Base-by-base conservation (phyloP, 306 rosid genomes). In the Corylus avellana region DNA sequence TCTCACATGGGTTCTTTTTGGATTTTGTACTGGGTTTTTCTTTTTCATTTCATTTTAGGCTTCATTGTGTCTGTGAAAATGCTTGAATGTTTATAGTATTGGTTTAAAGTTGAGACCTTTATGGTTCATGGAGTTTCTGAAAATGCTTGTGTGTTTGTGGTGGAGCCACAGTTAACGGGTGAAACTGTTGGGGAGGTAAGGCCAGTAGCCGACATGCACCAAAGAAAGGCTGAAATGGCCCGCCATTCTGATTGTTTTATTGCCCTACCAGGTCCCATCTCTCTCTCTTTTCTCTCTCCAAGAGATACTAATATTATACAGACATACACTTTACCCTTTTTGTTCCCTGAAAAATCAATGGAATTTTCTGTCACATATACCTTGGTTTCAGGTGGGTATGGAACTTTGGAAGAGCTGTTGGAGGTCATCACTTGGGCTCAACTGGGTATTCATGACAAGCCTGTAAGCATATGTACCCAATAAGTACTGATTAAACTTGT, bases 221-320 rank as follows among this genome's bases (percentile, higher is more conserved):
- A 89, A 83, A 80, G 90, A 53, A 89, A 89, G 63, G 92, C 92
- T n/a, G 90, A 87, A 83, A 89, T 89, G 92, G 92, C 92, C 70
- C 90, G 89, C 81, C 89, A 85, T 78, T 84, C 92, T 50, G 92
- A 89, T 87, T 84, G 89, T 68, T 89, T 86, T 37, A 87, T 89
- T 70, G 92, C 92, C 42, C 80, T 89, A 50, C 90, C 92, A 80
- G 92, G 92, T 88, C 82, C 75, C 81, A 75, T 74, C 64, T 51
- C 62, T 54, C 76, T 25, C 18, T 77, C 64, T 80, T 18, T 32
- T 53, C 70, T 80, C 35, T 32, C 68, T 51, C 64, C 10, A 47
- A 2, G 57, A 8, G 25, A 68, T n/a, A 10, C 27, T 11, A 51
- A 25, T 25, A 53, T 35, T 44, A 32, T 42, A 37, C 29, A 76